Conservation (phyloP, 1,139 yeast genomes). For the Yamadazyma conglobata region DNA sequence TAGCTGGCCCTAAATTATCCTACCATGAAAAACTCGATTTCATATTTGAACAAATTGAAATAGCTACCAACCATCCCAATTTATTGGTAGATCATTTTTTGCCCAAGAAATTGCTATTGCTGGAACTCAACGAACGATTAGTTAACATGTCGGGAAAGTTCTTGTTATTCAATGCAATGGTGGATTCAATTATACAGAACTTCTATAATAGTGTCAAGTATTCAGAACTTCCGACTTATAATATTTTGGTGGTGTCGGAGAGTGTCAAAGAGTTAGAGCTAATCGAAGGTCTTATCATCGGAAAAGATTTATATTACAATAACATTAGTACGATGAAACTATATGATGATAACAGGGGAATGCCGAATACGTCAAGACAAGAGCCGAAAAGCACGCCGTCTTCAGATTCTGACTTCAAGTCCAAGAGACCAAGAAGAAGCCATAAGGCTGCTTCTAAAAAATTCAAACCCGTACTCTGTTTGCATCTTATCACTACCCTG, state of each 20-base stretch:
- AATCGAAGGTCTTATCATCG: slow-evolving; percentile 63
- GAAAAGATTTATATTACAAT: slow-evolving; percentile 54
- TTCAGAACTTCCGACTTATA: slow-evolving; percentile 12
- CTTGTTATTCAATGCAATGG: slow-evolving; percentile 47
- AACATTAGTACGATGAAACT: slow-evolving; percentile 61
- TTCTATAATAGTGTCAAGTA: slow-evolving; percentile 14
- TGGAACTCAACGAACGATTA: slow-evolving; percentile 59
- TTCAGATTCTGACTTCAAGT: slow-evolving; percentile 12
- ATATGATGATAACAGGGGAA: slow-evolving; percentile 37
- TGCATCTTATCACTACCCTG: slow-evolving; percentile 38
- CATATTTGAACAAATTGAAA: slow-evolving; percentile 48
- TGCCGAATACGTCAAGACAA: too few relatives aligned
- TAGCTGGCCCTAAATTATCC: slow-evolving; percentile 3
- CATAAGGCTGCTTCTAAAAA: slow-evolving; percentile 3
- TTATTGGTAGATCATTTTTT: slow-evolving; percentile 71
- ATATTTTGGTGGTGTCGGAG: slow-evolving; percentile 55
- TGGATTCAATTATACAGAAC: slow-evolving; percentile 30
- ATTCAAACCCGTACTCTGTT: slow-evolving; percentile 15
- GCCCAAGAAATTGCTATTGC: slow-evolving; percentile 60
- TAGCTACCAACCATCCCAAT: slow-evolving; percentile 61
- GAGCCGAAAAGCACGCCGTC: too few relatives aligned
- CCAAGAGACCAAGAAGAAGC: slow-evolving; percentile 9
- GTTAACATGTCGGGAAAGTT: slow-evolving; percentile 58
- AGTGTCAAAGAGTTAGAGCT: slow-evolving; percentile 67
- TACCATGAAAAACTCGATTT: slow-evolving; percentile 20